phyloP scores from a whole-genome alignment of 1,139 yeast genomes.

The Sugiyamaella japonica region DNA sequence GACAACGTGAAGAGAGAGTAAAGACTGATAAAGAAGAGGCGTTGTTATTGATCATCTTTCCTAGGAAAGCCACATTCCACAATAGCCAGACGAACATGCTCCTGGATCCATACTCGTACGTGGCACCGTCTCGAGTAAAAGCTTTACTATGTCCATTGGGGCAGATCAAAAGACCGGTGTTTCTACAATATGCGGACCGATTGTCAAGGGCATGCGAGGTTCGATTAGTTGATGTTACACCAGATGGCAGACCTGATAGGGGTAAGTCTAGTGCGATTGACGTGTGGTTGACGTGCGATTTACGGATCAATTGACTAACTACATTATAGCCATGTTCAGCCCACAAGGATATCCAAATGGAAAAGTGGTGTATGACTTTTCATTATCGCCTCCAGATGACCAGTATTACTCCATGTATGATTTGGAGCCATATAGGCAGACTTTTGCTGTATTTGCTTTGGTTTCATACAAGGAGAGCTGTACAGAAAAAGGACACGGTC shows the following conservation, averaged over 20 bases:
- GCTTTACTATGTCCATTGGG: constrained; percentile 73
- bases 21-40: too few relatives aligned
- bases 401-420: constrained; percentile 72
- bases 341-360: constrained; percentile 89
- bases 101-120: constrained; percentile 47
- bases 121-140: constrained; percentile 64
- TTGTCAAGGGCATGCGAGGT: constrained; percentile 61
- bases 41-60: too few relatives aligned
- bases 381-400: constrained; percentile 51
- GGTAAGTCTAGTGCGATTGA: too few relatives aligned
- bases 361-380: constrained; percentile 59
- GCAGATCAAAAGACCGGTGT: constrained; percentile 50
- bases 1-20: neutral
- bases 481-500: constrained; percentile 24
- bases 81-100: constrained; percentile 23
- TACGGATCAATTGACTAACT: too few relatives aligned
- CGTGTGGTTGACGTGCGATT: neutral
- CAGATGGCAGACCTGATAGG: constrained; percentile 53
- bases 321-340: constrained; percentile 51
- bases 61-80: neutral
- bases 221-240: constrained; percentile 71
- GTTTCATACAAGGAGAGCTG: constrained; percentile 45
- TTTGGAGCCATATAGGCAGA: constrained; percentile 82
- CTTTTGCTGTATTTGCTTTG: constrained; percentile 56
- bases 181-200: constrained; percentile 48